Conservation (phyloP, 495 filamentous ascomycete genomes). For the Patellaria atrata region DNA sequence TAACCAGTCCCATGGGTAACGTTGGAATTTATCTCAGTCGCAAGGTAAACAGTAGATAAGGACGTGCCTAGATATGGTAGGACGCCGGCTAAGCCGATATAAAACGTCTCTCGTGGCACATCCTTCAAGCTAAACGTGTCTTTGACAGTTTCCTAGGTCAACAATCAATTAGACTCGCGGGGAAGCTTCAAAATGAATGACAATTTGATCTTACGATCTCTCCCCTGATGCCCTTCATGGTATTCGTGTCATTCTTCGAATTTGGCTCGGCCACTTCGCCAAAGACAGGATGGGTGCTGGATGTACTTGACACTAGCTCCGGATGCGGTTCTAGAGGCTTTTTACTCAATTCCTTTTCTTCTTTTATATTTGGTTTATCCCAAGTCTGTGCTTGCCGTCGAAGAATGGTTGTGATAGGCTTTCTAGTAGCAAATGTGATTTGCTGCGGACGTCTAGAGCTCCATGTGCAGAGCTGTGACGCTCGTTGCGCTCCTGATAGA, state of each 20-base stretch:
- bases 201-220: conserved; percentile 50
- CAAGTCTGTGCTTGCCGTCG: conserved; percentile 15
- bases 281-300: conserved; percentile 41
- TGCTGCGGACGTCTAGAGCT: conserved; percentile 9
- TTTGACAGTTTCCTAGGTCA: conserved; percentile 54
- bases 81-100: conserved; percentile 76
- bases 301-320: conserved; percentile 41
- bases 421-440: conserved; percentile 4
- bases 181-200: conserved; percentile 10
- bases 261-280: conserved; percentile 29
- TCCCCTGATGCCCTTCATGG: conserved; percentile 50
- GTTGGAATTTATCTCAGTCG: conserved; percentile 36
- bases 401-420: conserved; percentile 16
- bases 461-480: conserved; percentile 11
- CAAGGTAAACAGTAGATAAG: conserved; percentile 69
- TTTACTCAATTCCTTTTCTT: conserved; percentile 35
- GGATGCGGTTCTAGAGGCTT: conserved; percentile 41
- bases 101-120: conserved; percentile 69
- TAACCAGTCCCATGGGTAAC: conserved; percentile 43
- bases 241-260: conserved; percentile 30
- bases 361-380: conserved; percentile 35
- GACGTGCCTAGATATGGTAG: conserved; percentile 85
- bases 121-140: conserved; percentile 69
- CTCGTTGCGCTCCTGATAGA: conserved; percentile 14
- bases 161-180: conserved; percentile 11